Conservation (phyloP, 768 basidiomycete species). For the Leccinum pellstonianum region DNA sequence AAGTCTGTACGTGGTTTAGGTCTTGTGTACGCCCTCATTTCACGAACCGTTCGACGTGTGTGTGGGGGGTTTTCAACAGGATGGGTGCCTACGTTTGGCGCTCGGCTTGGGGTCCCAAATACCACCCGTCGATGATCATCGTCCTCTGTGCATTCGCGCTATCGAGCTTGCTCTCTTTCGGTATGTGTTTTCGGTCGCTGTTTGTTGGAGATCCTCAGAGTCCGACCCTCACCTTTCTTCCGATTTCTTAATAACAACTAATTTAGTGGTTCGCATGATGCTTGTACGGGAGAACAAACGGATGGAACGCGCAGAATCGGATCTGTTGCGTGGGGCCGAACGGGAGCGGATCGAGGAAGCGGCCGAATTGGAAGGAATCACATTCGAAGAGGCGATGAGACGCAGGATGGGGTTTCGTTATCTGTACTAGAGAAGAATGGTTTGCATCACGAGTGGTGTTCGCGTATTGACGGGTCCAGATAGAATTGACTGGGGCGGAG, state of each 20-base stretch:
- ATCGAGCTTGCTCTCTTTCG: conserved; percentile 32
- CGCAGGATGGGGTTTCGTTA: conserved; percentile 59
- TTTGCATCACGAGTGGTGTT: neutral
- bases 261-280: conserved; percentile 43
- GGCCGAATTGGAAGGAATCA: conserved; percentile 57
- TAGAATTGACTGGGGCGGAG: neutral
- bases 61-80: conserved; percentile 27
- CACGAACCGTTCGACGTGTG: neutral
- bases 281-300: conserved; percentile 51
- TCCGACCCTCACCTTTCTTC: neutral
- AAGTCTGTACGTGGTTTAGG: conserved; percentile 43
- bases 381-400: conserved; percentile 57
- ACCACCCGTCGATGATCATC: conserved; percentile 62
- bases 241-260: neutral
- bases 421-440: conserved; percentile 38
- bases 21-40: neutral
- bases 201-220: neutral
- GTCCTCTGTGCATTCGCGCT: conserved; percentile 35
- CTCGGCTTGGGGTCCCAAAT: conserved; percentile 55
- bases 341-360: conserved; percentile 54
- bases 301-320: conserved; percentile 48
- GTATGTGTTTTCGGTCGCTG: conserved; percentile 18
- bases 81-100: conserved; percentile 65
- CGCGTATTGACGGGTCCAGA: neutral
- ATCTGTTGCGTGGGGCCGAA: conserved; percentile 43